Evolutionary conservation across 768 basidiomycete genomes (phyloP), one percentile per base, ranked within the genome.

Genomic region (Tricholoma furcatifolium): DNA sequence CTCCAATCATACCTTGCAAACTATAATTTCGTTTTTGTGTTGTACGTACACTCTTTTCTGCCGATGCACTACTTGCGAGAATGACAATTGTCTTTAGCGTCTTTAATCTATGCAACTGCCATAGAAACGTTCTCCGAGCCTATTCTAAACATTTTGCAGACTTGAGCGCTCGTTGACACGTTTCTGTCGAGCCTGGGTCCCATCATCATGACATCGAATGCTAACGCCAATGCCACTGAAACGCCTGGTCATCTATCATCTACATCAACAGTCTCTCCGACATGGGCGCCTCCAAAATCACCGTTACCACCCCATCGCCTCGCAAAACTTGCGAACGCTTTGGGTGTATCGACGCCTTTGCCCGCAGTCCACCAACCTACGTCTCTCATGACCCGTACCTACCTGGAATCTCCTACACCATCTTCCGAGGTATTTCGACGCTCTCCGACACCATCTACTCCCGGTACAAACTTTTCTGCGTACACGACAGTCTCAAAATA

Each of bases 291-390:
- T 6, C 88, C 88, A 53, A 86, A 81, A 62, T 67, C 85, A 20
- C 91, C 91, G 3, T 72, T 93, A 7, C 69, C 89, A 3, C 90
- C 91, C 4, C 79, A 88, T 59, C 78, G 88, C 11, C 82, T 93
- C 9, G 91, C 88, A 32, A 89, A 87, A 59, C 75, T 93, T 20
- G 91, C 90, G 14, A 93, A 93, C 63, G 91, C 91, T 3, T 83
- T 93, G 40, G 91, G 91, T 42, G 83, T 93, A 34, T 76, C 87
- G 3, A 85, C 84, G 0, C 91, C 91, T 0, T 65, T 88, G 47
- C 90, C 90, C 5, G 75, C 77, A 24, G 70, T 74, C 46, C 70
- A 70, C 48, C 60, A 61, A 54, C 50, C 65, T 18, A 54, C 65
- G n/a, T 51, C 69, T 4, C 68, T 67, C 56, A 56, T 69, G 44